Evolutionary conservation across 768 basidiomycete genomes (phyloP), one percentile per base, ranked within the genome.

Genomic region (Russula compacta): DNA sequence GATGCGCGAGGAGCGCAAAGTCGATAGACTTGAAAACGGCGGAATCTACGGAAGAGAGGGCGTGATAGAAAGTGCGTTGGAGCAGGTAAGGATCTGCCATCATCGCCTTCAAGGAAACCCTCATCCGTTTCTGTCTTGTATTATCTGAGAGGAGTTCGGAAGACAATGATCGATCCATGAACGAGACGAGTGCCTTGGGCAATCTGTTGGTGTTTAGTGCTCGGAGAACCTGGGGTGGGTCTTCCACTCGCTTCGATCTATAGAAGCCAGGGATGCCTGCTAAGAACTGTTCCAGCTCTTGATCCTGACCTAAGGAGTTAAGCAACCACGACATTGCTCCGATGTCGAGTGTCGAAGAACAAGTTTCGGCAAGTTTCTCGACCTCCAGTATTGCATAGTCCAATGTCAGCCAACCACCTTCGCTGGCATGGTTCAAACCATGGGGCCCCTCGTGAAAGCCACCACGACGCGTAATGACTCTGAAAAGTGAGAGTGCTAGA

Each of bases 251-350:
- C 3, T 49, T 56, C n/a, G 60, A 61, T 6, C 14, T 32, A 21
- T 61, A 61, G 14, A 61, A 61, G 11, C n/a, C 29, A 4, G 60
- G 60, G n/a, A 61, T 21, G n/a, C 54, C 55, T 2, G 42, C 42
- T n/a, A 61, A 15, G 36, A 61, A 61, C 14, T 51, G 33, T 36
- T 51, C 48, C 54, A 61, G 17, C 4, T 61, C 49, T 36, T 61
- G 48, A 17, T 61, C 60, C 10, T 49, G 33, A 29, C 9, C 36
- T 40, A 56, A 29, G 32, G 42, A 43, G 17, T 21, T 19, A 36
- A 61, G 49, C 24, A 47, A 10, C n/a, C 47, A 44, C 0, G 54
- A 61, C 6, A 61, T 15, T 8, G 39, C 51, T 9, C 19, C 24
- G 12, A 32, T 8, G 17, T 61, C 60, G 8, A 61, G 60, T 19